Conservation (phyloP, 306 rosid species). For the Quercus aquifolioides region DNA sequence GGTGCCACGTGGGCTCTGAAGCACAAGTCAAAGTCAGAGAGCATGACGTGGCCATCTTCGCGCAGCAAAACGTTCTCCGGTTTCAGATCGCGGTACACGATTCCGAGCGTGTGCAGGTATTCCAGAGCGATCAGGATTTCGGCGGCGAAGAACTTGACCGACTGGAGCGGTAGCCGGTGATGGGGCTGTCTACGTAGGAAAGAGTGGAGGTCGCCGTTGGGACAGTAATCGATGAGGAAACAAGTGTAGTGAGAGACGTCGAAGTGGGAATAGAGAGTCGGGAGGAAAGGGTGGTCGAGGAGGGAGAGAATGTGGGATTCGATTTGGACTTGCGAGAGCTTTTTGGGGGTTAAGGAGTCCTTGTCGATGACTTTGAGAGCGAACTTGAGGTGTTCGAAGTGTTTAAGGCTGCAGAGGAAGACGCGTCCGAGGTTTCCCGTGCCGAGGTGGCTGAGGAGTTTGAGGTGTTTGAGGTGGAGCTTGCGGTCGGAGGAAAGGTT, state of each 20-base stretch:
- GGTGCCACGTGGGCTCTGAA: slow-evolving; percentile 70
- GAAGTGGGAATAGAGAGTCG: slow-evolving; percentile 83
- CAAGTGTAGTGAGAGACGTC: slow-evolving; percentile 87
- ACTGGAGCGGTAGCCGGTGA: slow-evolving; percentile 25
- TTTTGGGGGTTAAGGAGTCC: slow-evolving; percentile 52
- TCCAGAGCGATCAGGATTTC: slow-evolving; percentile 77
- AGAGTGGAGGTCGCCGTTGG: slow-evolving; percentile 78
- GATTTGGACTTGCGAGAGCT: slow-evolving; percentile 58
- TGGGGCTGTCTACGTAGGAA: slow-evolving; percentile 60
- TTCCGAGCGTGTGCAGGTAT: slow-evolving; percentile 77
- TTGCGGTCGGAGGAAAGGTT: slow-evolving; percentile 66
- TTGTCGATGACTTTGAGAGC: slow-evolving; percentile 90
- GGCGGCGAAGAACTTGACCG: slow-evolving; percentile 71
- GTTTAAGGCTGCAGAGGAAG: slow-evolving; percentile 78
- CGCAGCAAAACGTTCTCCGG: slow-evolving; percentile 84
- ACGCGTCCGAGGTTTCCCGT: slow-evolving; percentile 87
- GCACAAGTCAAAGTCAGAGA: slow-evolving; percentile 85
- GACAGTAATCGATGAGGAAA: slow-evolving; percentile 85
- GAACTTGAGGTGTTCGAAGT: slow-evolving; percentile 54
- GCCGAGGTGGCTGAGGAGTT: slow-evolving; percentile 85
- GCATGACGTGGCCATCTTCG: slow-evolving; percentile 90
- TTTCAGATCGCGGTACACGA: slow-evolving; percentile 78
- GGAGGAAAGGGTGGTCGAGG: slow-evolving; percentile 90
- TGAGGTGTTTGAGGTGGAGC: slow-evolving; percentile 79
- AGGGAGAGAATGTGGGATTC: slow-evolving; percentile 69